Evolutionary conservation across 768 basidiomycete species (phyloP).

Genomic region (Lactarius psammicola): DNA sequence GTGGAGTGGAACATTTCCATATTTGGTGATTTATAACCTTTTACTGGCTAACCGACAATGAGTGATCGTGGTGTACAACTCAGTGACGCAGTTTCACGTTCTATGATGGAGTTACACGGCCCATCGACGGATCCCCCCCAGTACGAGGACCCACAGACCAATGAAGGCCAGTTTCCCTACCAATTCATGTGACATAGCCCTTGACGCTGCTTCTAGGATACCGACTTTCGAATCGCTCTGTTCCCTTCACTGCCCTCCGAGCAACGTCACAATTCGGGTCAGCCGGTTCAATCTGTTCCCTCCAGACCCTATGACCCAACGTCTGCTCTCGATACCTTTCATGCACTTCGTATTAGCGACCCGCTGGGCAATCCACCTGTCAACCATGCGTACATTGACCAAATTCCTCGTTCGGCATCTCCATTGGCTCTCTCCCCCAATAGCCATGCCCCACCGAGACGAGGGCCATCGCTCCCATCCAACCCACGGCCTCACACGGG

Average conservation of each 20-base stretch:
- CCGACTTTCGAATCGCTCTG: slow-evolving; percentile 19
- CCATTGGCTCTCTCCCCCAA: slow-evolving; percentile 49
- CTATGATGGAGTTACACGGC: slow-evolving; percentile 15
- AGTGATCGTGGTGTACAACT: background rate
- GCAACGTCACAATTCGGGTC: slow-evolving; percentile 4
- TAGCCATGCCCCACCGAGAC: slow-evolving; percentile 30
- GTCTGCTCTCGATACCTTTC: slow-evolving; percentile 50
- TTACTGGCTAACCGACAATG: background rate
- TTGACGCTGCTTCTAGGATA: slow-evolving; percentile 15
- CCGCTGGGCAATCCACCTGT: slow-evolving; percentile 30
- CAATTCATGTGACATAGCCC: background rate
- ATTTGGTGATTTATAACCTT: background rate
- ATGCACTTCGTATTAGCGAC: slow-evolving; percentile 52
- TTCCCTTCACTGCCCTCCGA: slow-evolving; percentile 24
- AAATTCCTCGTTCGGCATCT: slow-evolving; percentile 54
- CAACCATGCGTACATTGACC: slow-evolving; percentile 41
- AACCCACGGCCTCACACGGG: slow-evolving; percentile 37
- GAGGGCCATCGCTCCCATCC: slow-evolving; percentile 33
- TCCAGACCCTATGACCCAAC: slow-evolving; percentile 43
- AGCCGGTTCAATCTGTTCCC: slow-evolving; percentile 2
- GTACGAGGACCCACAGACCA: slow-evolving; percentile 3
- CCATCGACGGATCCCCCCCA: background rate
- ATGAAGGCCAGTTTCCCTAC: slow-evolving; percentile 9
- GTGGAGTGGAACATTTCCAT: background rate
- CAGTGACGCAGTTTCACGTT: slow-evolving; percentile 9